Evolutionary conservation across 2,329 filamentous ascomycete genomes (phyloP).

Genomic region (Xenoacremonium recifei): DNA sequence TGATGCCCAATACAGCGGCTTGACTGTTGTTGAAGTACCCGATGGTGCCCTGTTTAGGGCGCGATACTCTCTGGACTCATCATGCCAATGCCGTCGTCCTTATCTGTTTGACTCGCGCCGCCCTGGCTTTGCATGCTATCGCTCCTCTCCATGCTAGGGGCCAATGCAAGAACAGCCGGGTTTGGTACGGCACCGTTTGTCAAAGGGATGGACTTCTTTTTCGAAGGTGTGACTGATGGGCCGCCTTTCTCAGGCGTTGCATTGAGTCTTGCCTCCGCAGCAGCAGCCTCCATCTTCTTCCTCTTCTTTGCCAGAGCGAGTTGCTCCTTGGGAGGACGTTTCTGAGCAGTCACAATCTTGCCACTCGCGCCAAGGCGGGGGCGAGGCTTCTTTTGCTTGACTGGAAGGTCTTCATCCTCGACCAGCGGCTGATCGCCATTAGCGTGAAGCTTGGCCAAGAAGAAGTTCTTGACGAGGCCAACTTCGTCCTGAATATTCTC

Average conservation of each 20-base stretch:
- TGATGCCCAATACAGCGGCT: no score
- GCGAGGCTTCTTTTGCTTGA: conserved; percentile 80
- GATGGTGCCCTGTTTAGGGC: conserved; percentile 32
- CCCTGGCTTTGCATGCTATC: conserved; percentile 58
- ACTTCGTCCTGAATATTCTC: conserved; percentile 79
- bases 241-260: conserved; percentile 33
- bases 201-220: conserved; percentile 49
- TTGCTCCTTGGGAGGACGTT: conserved; percentile 78
- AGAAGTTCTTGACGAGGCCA: conserved; percentile 87
- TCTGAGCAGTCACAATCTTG: conserved; percentile 84
- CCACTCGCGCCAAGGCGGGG: conserved; percentile 68
- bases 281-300: conserved; percentile 70
- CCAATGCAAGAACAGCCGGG: conserved; percentile 38
- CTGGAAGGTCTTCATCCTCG: conserved; percentile 92
- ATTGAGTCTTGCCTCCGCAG: conserved; percentile 46
- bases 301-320: conserved; percentile 84
- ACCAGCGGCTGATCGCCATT: conserved; percentile 78
- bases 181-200: conserved; percentile 37
- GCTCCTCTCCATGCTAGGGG: conserved; percentile 55
- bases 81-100: conserved; percentile 70
- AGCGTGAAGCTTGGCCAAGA: conserved; percentile 82
- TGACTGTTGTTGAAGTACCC: neutral
- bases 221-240: conserved; percentile 40
- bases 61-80: conserved; percentile 82
- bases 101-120: conserved; percentile 64